These are phyloP conservation scores for Hypoxylon rickii DNA, from an alignment of 495 filamentous ascomycete species.

Conservation along the genomic window DNA sequence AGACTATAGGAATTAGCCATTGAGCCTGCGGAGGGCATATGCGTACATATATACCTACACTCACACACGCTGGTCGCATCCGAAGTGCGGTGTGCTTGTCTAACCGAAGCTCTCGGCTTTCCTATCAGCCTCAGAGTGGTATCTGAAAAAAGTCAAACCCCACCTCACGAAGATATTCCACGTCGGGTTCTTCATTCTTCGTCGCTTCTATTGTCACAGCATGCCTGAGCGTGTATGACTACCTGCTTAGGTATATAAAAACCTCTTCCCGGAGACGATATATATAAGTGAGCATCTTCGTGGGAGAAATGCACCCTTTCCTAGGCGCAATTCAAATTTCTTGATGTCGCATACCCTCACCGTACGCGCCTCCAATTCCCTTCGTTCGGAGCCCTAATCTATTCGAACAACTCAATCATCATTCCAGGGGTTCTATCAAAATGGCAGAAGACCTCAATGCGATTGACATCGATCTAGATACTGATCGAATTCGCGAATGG, in stretches of 20 bases:
- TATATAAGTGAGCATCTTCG: slow-evolving; percentile 6
- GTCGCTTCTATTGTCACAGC: slow-evolving; percentile 6
- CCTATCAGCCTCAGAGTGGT: slow-evolving; percentile 16
- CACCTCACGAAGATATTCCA: slow-evolving; percentile 25
- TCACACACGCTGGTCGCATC: too few relatives aligned
- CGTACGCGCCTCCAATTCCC: too few relatives aligned
- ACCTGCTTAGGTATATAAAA: too few relatives aligned
- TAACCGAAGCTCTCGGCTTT: slow-evolving; percentile 21
- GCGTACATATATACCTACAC: neutral
- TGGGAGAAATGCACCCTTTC: neutral
- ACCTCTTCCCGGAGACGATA: neutral
- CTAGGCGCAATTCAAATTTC: neutral
- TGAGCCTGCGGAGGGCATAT: slow-evolving; percentile 6
- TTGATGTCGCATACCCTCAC: neutral
- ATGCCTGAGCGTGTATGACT: slow-evolving; percentile 6
- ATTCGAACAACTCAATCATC: slow-evolving; percentile 1
- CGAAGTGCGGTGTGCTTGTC: slow-evolving; percentile 4
- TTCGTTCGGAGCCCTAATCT: too few relatives aligned
- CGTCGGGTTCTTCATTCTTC: slow-evolving; percentile 4
- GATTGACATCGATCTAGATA: slow-evolving; percentile 48
- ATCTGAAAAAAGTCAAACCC: slow-evolving; percentile 13
- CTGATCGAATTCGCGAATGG: slow-evolving; percentile 59
- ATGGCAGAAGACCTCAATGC: slow-evolving; percentile 39
- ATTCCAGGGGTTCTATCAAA: slow-evolving; percentile 19
- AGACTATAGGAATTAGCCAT: slow-evolving; percentile 3